Evolutionary conservation across 192 early-diverging fungal species (phyloP), one percentile per base, ranked within the genome.

Genomic region (Lobosporangium transversale): DNA sequence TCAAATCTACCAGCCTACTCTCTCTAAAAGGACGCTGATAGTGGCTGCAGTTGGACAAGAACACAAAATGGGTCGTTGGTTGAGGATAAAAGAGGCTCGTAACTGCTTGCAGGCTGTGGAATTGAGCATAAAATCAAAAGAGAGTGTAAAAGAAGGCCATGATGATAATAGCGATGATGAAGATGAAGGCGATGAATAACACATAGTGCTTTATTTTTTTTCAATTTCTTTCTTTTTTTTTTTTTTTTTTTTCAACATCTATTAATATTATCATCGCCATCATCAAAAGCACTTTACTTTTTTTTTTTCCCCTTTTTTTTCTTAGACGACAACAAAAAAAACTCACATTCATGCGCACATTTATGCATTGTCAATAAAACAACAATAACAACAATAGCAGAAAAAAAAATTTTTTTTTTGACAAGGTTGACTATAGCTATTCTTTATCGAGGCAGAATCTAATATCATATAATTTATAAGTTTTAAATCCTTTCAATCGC

Each of bases 61-160:
- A 80, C 93, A 94, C 62, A 85, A 87, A 63, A 65, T 94, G 40
- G 97, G 97, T 12, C 88, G 97, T 45, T 99, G 97, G 97, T 84
- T 87, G 60, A 89, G 89, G 68, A 70, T 87, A 48, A 95, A 92
- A 66, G 83, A 85, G 35, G 92, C 86, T 7, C 89, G 88, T 69
- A 98, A 97, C 65, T 84, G 85, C 26, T 74, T 94, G 56, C 85
- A 81, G 57, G 65, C 94, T 4, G 83, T 98, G 37, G 87, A 87
- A 20, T 67, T 98, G 23, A 11, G 62, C 30, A 29, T 71, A 40
- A 85, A 78, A 47, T 53, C 67, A 50, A 62, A 68, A 55, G 62
- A 53, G 12, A 23, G 33, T 30, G 29, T 31, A 2, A 35, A 66
- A 20, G 52, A 31, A 23, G 40, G 55, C 6, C 32, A 47, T 18